A percentile compares a stretch with the other conserved stretches of the same genome.
Evolutionary conservation across 768 basidiomycete genomes (phyloP).

Genomic region (Leccinum incarnatum): DNA sequence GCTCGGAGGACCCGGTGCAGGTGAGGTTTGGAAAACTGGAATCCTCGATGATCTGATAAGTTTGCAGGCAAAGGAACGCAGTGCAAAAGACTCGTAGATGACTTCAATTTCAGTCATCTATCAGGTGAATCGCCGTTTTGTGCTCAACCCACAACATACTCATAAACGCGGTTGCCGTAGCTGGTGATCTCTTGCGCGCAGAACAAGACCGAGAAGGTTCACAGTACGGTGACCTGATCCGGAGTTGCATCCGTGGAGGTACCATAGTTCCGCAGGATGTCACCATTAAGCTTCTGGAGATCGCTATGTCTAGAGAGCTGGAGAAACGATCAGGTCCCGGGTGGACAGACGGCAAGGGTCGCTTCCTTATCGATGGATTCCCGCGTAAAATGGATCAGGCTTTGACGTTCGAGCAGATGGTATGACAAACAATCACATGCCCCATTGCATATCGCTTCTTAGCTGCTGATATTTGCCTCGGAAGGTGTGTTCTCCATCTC

Average conservation of each 20-base stretch:
- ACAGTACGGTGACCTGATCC: constrained; percentile 79
- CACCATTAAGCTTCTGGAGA: constrained; percentile 92
- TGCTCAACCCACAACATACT: constrained; percentile 8
- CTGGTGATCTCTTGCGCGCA: constrained; percentile 95
- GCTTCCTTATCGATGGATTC: constrained; percentile 96
- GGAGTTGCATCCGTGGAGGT: constrained; percentile 85
- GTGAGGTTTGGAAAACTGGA: constrained; percentile 38
- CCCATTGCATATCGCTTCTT: neutral
- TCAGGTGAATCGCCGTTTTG: constrained; percentile 57
- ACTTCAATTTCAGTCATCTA: constrained; percentile 88
- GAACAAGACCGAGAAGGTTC: constrained; percentile 89
- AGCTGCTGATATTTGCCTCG: neutral
- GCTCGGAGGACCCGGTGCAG: constrained; percentile 95
- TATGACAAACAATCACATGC: constrained; percentile 34
- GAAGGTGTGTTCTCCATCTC: constrained; percentile 77
- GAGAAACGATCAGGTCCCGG: constrained; percentile 44
- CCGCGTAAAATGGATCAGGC: constrained; percentile 99
- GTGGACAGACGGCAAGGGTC: constrained; percentile 71
- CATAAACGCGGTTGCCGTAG: constrained; percentile 38
- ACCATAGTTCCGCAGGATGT: constrained; percentile 96
- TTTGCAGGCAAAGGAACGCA: constrained; percentile 91
- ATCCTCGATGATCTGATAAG: constrained; percentile 5
- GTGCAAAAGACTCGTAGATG: constrained; percentile 77
- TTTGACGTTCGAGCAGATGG: constrained; percentile 81
- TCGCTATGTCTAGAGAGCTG: constrained; percentile 76